phyloP scores from a whole-genome alignment of 2,329 filamentous ascomycete species.

The Akanthomyces uredinophilus region DNA sequence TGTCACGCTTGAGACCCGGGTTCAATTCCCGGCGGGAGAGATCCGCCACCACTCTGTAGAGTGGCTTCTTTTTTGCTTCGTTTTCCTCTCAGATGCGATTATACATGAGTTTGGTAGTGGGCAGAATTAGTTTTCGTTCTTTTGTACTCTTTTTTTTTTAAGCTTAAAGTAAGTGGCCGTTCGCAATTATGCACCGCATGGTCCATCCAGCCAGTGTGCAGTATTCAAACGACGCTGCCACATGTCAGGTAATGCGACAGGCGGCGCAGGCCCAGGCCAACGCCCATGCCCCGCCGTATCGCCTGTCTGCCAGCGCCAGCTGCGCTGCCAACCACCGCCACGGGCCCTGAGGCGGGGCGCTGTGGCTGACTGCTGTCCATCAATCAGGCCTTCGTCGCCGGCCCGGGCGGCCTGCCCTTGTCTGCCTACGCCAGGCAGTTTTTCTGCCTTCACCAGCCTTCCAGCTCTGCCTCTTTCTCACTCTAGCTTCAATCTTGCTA shows the following conservation, averaged over 20 bases:
- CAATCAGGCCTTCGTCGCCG: not conserved
- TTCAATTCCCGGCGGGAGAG: conserved; percentile 10
- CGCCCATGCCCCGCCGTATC: no score
- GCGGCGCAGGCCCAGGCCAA: no score
- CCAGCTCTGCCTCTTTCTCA: not conserved
- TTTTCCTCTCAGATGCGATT: no score
- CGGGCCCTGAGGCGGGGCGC: not conserved
- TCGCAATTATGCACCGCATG: no score
- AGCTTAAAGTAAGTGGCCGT: no score
- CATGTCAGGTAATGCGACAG: no score
- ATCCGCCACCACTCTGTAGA: conserved; percentile 9
- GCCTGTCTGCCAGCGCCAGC: no score
- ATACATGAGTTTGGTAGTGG: no score
- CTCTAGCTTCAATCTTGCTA: not conserved
- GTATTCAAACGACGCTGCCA: no score
- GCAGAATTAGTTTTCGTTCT: no score
- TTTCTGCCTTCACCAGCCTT: not conserved
- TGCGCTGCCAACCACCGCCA: not conserved
- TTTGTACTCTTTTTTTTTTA: no score
- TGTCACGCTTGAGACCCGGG: conserved; percentile 8
- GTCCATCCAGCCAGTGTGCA: no score
- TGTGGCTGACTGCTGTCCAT: not conserved
- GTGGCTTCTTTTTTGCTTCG: not conserved
- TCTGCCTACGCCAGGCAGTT: not conserved
- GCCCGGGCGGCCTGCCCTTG: not conserved